Evolutionary conservation across 2,329 filamentous ascomycete species (phyloP), one percentile per base, ranked within the genome.

Genomic region (Sporothrix pallida): DNA sequence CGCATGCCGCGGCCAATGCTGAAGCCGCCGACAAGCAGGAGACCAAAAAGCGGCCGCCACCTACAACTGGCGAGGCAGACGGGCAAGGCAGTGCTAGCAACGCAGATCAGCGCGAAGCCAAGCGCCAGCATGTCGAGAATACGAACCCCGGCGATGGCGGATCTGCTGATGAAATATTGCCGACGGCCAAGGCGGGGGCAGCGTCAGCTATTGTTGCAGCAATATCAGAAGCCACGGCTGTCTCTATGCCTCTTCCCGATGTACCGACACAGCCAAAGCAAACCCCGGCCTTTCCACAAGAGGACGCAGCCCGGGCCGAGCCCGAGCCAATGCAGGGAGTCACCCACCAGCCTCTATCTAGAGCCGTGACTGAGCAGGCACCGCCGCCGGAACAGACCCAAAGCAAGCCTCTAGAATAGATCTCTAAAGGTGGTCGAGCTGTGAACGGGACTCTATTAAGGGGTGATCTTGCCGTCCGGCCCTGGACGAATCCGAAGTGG

Each of bases 61-160:
- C 75, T 42, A 71, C 75, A 20, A 70, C 75, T 3, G 75, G 71
- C 23, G 74, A 67, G 31, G 62, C 31, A 17, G 69, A 68, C 37
- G 37, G 58, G 20, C 17, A 26, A 1, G 37, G 37, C 9, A 60
- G n/a, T 23, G 42, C 20, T 26, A 17, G 42, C 31, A 31, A 26
- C 46, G 17, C 20, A 48, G 42, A 23, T 15, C 73, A 26, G 12
- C 76, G 70, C 12, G 73, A 73, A 1, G 46, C 78, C 2, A 80
- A 80, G 74, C 75, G 79, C 60, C 76, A 76, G 60, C 78, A 80
- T 70, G 68, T 79, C 31, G 78, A 79, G 6, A 60, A n/a, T 13
- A 15, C 65, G 3, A 37, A 23, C 1, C 8, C 42, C n/a, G 26
- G 3, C 2, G n/a, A 17, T 52, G 46, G 3, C 31, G 1, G 62